Evolutionary conservation across 1,139 yeast genomes (phyloP), one percentile per base, ranked within the genome.

Genomic region (Williopsis jadinii): DNA sequence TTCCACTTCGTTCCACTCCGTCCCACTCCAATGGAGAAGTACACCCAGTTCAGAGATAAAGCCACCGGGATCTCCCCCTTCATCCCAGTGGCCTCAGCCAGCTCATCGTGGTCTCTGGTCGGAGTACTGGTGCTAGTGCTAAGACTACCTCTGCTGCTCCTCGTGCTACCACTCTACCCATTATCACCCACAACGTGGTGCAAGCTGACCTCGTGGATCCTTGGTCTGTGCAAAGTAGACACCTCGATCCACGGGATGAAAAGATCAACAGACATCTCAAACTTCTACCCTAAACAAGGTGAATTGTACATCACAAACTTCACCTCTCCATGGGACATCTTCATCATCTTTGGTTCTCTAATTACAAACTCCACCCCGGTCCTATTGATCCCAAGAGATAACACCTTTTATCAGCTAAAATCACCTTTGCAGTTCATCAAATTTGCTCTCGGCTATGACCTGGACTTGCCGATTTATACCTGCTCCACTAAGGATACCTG

Each of bases 41-140:
- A 75, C 61, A 77, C 86, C 32, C 70, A 71, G 46, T 84, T 81
- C 77, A 73, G 90, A 59, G 94, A 84, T 54, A 81, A 77, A 51
- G 86, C 86, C 3, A 83, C 92, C 3, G 94, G 94, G n/a, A 80
- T 83, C 13, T 76, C 87, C 1, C 94, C 94, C 3, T 84, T 83
- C 49, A 67, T 80, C 64, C 87, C 88, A 8, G 15, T 19, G 12
- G 11, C 19, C 9, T 3, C 36, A 11, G 24, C 13, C 9, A 3
- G 9, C 12, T 14, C 19, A 10, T 9, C 11, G 11, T 13, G 14
- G 10, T 11, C 27, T 15, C 19, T 19, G 5, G 9, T 26, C 9
- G 24, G 30, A 8, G 30, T 11, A 6, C 11, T 28, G 10, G 13
- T 35, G 9, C 11, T 15, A 28, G 9, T 35, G 28, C 2, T 28